phyloP scores from a whole-genome alignment of 805 yeast species.

The Starmerella sp. region DNA sequence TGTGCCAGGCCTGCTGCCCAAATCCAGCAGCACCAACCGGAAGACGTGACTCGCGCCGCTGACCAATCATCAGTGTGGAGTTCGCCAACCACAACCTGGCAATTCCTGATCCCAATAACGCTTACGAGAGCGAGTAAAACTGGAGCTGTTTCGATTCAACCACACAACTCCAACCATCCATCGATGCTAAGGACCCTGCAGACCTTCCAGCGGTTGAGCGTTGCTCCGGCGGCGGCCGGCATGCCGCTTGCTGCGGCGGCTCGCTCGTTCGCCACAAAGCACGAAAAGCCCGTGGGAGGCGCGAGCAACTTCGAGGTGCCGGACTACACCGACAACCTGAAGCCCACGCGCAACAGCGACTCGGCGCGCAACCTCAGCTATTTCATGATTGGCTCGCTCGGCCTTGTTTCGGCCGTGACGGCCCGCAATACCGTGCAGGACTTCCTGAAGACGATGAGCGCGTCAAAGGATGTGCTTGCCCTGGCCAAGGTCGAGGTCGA shows the following conservation, averaged over 20 bases:
- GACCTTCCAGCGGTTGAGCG: slow-evolving; percentile 13
- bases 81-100: slow-evolving; percentile 16
- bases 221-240: slow-evolving; percentile 6
- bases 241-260: slow-evolving; percentile 5
- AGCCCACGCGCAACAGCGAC: slow-evolving; percentile 58
- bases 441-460: slow-evolving; percentile 88
- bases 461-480: slow-evolving; percentile 97
- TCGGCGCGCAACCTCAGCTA: slow-evolving; percentile 78
- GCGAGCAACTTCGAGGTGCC: slow-evolving; percentile 77
- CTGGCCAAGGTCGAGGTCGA: slow-evolving; percentile 99
- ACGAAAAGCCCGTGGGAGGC: slow-evolving; percentile 25
- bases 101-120: slow-evolving; percentile 5
- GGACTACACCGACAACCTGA: slow-evolving; percentile 71
- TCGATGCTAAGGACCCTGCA: slow-evolving; percentile 18
- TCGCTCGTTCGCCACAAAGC: slow-evolving; percentile 16
- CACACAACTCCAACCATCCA: background rate
- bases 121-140: slow-evolving; percentile 13
- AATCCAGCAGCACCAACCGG: background rate
- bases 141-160: background rate
- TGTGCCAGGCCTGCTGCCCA: too few relatives aligned
- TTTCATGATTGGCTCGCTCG: slow-evolving; percentile 96
- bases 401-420: slow-evolving; percentile 81
- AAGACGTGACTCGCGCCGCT: background rate
- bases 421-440: slow-evolving; percentile 90
- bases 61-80: slow-evolving; percentile 10